Conservation (phyloP, 345 rosid genomes). For the Euphorbia tirucalli region DNA sequence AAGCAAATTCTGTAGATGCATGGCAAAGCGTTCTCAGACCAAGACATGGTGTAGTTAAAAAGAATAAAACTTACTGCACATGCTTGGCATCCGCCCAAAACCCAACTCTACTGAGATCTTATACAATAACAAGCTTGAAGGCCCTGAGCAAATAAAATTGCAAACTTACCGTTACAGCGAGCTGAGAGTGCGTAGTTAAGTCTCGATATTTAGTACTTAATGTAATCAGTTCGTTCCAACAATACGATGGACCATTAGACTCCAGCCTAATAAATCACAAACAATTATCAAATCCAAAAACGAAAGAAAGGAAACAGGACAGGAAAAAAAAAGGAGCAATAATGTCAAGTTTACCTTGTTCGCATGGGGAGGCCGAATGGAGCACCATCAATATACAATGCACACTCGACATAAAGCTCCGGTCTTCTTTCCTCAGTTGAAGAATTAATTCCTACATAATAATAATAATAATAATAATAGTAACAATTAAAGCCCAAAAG, state of each 20-base stretch:
- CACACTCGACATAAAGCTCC: slow-evolving; percentile 80
- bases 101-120: not conserved
- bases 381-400: slow-evolving; percentile 83
- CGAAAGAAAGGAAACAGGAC: not conserved
- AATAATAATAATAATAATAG: too few relatives aligned
- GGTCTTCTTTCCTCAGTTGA: slow-evolving; percentile 58
- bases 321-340: slow-evolving; percentile 5
- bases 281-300: not conserved
- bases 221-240: slow-evolving; percentile 87
- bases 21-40: not conserved
- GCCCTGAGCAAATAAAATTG: not conserved
- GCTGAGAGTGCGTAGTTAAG: slow-evolving; percentile 81
- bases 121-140: not conserved
- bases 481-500: not conserved
- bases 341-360: slow-evolving; percentile 53
- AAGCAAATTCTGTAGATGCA: not conserved
- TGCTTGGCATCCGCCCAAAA: not conserved
- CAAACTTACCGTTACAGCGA: slow-evolving; percentile 70
- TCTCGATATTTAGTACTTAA: slow-evolving; percentile 89
- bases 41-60: not conserved
- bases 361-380: slow-evolving; percentile 88
- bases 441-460: slow-evolving; percentile 41
- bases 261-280: slow-evolving; percentile 63
- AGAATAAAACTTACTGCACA: not conserved
- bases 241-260: slow-evolving; percentile 67